Evolutionary conservation across 257 asterid genomes (phyloP).

Genomic region (Solanum rostratum): DNA sequence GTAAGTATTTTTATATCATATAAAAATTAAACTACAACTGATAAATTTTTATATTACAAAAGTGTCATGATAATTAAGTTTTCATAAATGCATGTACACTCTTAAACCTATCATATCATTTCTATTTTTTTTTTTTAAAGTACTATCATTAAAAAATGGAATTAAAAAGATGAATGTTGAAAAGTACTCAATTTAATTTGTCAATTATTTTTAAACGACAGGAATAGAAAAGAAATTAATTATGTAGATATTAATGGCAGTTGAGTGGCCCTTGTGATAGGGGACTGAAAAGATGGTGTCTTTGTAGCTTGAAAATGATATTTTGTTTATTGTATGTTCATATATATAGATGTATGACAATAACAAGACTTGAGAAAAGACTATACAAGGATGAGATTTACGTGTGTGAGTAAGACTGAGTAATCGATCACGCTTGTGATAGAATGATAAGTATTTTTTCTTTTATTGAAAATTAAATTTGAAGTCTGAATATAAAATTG

Average conservation of each 20-base stretch:
- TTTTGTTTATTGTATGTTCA: conserved; percentile 13
- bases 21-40: background rate
- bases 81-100: no score
- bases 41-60: background rate
- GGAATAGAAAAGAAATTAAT: background rate
- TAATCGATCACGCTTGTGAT: no score
- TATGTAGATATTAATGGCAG: background rate
- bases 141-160: no score
- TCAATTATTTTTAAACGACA: no score
- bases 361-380: background rate
- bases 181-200: no score
- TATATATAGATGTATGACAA: conserved; percentile 6
- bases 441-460: accelerated
- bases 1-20: background rate
- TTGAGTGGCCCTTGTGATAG: background rate
- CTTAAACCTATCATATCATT: no score
- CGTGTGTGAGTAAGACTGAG: background rate
- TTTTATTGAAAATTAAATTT: no score
- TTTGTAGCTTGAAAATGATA: conserved; percentile 20
- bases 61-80: no score
- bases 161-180: no score
- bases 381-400: background rate
- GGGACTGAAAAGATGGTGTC: conserved; percentile 19
- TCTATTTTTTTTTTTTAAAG: no score
- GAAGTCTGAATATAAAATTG: background rate